Conservation (phyloP, 2,329 filamentous ascomycete species). For the Canariomyces notabilis region DNA sequence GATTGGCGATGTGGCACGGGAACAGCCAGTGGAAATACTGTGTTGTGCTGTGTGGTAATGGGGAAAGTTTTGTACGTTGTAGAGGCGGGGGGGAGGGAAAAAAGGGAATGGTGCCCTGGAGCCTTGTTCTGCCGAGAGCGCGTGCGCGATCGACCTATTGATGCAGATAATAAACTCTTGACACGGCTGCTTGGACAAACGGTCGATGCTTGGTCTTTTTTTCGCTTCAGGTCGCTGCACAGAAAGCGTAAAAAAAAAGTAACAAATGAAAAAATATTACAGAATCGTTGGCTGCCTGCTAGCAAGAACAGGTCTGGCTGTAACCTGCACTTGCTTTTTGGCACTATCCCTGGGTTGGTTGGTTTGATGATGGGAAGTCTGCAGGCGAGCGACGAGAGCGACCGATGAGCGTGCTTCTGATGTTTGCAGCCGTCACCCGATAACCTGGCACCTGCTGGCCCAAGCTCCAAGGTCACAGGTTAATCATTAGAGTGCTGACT, state of each 20-base stretch:
- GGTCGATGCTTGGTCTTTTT: not conserved
- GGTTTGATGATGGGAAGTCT: constrained; percentile 9
- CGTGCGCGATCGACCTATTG: constrained; percentile 15
- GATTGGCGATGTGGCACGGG: constrained; percentile 13
- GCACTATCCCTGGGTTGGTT: constrained; percentile 1
- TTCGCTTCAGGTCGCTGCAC: not conserved
- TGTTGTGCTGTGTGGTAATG: constrained; percentile 15
- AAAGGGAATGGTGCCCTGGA: not conserved
- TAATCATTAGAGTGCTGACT: not conserved
- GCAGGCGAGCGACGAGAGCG: not conserved
- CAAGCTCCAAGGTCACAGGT: not conserved
- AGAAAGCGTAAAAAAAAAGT: not conserved
- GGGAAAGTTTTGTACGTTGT: constrained; percentile 7
- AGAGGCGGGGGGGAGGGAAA: not conserved
- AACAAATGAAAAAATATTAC: not conserved
- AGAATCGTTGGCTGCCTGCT: not conserved
- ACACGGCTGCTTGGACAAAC: not conserved
- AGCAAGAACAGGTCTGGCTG: constrained; percentile 2
- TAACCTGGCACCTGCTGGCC: not conserved
- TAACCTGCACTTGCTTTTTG: constrained; percentile 2
- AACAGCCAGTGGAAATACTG: constrained; percentile 19
- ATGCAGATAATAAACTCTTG: not conserved
- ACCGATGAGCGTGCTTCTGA: not conserved
- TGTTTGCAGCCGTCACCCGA: not conserved
- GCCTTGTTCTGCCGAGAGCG: constrained; percentile 1